Evolutionary conservation across 2,329 filamentous ascomycete species (phyloP).

Genomic region (Metarhizium sp.): DNA sequence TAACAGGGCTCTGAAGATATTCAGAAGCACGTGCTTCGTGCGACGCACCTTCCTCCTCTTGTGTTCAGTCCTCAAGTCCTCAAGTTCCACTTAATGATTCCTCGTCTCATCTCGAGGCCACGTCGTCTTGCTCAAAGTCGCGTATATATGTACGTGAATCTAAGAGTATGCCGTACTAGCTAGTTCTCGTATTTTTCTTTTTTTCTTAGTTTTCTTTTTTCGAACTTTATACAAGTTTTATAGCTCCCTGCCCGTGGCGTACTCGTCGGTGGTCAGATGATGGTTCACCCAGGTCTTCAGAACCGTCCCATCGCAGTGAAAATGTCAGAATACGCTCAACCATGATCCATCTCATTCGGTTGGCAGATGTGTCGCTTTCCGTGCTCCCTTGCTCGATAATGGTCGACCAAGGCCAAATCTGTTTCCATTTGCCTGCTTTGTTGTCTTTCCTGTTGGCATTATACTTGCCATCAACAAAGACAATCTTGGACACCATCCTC

Average conservation of each 20-base stretch:
- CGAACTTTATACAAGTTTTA: background rate
- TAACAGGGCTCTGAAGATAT: background rate
- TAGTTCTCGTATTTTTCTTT: too few species aligned
- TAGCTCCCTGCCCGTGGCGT: background rate
- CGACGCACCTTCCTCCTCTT: background rate
- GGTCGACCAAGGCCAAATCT: slow-evolving; percentile 22
- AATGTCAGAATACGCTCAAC: slow-evolving; percentile 29
- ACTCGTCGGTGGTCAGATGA: slow-evolving; percentile 7
- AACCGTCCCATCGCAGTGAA: slow-evolving; percentile 25
- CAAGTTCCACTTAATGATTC: too few species aligned
- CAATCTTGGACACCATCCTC: slow-evolving; percentile 28
- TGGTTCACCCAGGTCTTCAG: slow-evolving; percentile 17
- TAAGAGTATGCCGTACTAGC: too few species aligned
- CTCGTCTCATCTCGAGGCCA: too few species aligned
- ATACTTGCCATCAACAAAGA: slow-evolving; percentile 26
- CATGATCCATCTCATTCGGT: slow-evolving; percentile 27
- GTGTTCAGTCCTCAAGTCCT: background rate
- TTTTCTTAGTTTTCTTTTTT: too few species aligned
- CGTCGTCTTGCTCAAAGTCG: too few species aligned
- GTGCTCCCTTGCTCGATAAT: slow-evolving; percentile 15
- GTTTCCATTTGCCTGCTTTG: slow-evolving; percentile 18
- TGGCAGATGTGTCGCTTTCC: slow-evolving; percentile 18
- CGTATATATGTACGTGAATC: too few species aligned
- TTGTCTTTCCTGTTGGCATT: slow-evolving; percentile 11
- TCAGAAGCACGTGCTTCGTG: background rate